Base-by-base conservation (phyloP, 345 rosid genomes). In the Aquilaria sinensis region DNA sequence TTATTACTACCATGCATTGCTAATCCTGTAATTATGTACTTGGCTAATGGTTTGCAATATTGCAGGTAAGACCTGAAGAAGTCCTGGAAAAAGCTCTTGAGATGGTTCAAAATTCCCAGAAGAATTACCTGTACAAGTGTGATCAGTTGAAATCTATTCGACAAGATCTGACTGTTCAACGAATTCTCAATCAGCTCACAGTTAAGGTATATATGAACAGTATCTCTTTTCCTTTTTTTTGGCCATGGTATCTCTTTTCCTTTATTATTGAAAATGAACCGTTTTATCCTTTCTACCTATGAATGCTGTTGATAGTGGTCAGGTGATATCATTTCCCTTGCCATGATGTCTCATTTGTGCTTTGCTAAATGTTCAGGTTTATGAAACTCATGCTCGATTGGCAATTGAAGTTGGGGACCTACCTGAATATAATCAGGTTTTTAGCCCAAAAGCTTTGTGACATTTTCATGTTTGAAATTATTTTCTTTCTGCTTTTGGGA, bases 71-170 rank as follows among this genome's bases (percentile, higher is more conserved):
- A 66, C 94, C 99, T 62, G 99, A 91, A 80, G 97, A 89, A 64
- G 94, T 91, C 63, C 82, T 95, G 58, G 99, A 87, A 74, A 89
- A 83, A 58, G 96, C 99, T 77, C 77, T 95, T 66, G 58, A 72
- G 56, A 84, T 91, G 97, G 86, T 95, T 68, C 88, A 84, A 62
- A 81, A 71, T 75, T 87, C 96, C 65, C 90, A 80, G 65, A 95
- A 91, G 81, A 95, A 89, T 72, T 95, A 95, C 73, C 96, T 91
- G 53, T 85, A 77, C 57, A 95, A 91, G 79, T 95, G 99, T 72
- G 99, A 95, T 75, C 96, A 95, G 68, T 77, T 95, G 80, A 95
- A 95, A 67, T 95, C 99, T 60, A 91, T 95, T 71, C 99, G 99
- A 50, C 99, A 95, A 71, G 99, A 95, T 74, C 80, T 95, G 67